Percentiles rank a stretch among this genome's conserved stretches.
These are phyloP conservation scores for Stemphylium beticola DNA, from an alignment of 2,329 filamentous ascomycete genomes.

Conservation along the genomic window DNA sequence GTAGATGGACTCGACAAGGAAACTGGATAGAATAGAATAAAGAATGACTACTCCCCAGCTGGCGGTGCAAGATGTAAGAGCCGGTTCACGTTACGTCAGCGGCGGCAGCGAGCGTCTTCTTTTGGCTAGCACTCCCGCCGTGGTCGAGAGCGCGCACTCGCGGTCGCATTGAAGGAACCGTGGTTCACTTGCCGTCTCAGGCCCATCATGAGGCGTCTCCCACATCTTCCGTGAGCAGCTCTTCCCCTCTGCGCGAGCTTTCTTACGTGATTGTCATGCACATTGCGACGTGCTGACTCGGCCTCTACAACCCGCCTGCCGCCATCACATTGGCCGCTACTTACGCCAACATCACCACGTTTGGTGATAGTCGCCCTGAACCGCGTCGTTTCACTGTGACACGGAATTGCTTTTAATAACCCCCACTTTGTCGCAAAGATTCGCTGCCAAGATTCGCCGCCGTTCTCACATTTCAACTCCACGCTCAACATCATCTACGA, in stretches of 20 bases:
- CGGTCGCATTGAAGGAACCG: not conserved
- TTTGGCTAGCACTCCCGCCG: slow-evolving; percentile 11
- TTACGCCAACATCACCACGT: slow-evolving; percentile 1
- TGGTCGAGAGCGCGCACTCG: slow-evolving; percentile 2
- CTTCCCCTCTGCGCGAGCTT: not conserved
- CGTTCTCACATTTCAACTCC: not conserved
- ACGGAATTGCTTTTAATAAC: not conserved
- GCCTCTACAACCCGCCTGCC: not conserved
- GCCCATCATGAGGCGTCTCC: not conserved
- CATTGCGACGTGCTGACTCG: not conserved
- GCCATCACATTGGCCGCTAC: not conserved
- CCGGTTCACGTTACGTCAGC: slow-evolving; percentile 20
- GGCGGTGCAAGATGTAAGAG: not conserved
- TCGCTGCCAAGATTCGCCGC: too few relatives aligned
- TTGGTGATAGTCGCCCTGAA: not conserved
- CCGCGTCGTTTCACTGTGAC: not conserved
- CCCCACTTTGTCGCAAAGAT: not conserved
- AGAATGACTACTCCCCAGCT: not conserved
- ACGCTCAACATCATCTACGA: not conserved
- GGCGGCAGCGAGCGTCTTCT: not conserved
- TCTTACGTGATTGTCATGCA: not conserved
- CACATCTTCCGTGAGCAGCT: not conserved
- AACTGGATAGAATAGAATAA: not conserved
- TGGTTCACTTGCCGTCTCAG: not conserved
- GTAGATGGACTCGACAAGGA: too few relatives aligned